Percentiles rank a stretch among this genome's conserved stretches.
Conservation (phyloP, 306 rosid genomes). For the Medicago truncatula region DNA sequence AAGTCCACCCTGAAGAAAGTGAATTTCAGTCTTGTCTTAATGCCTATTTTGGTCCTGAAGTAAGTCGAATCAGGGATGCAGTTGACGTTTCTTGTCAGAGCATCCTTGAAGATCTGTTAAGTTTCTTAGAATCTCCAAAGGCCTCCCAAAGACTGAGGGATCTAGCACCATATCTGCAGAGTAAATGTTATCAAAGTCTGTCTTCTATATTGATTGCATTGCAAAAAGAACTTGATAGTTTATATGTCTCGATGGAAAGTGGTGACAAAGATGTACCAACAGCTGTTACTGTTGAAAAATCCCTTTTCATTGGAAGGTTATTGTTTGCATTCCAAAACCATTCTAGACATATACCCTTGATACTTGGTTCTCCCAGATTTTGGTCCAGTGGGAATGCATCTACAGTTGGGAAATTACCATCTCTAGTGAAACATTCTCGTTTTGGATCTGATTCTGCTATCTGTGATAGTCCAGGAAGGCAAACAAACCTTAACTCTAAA, state of each 20-base stretch:
- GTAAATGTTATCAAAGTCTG: conserved; percentile 73
- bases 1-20: conserved; percentile 65
- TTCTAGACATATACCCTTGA: conserved; percentile 81
- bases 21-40: conserved; percentile 73
- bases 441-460: conserved; percentile 62
- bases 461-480: conserved; percentile 63
- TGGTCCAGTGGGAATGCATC: conserved; percentile 72
- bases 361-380: conserved; percentile 89
- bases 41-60: conserved; percentile 87
- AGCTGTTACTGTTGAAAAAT: conserved; percentile 66
- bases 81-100: conserved; percentile 78
- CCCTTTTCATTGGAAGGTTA: conserved; percentile 91
- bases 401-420: conserved; percentile 63
- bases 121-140: conserved; percentile 94
- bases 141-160: conserved; percentile 80
- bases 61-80: conserved; percentile 78
- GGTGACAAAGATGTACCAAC: conserved; percentile 54
- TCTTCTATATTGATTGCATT: conserved; percentile 69
- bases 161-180: conserved; percentile 77
- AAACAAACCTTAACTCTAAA: conserved; percentile 48
- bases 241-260: conserved; percentile 59
- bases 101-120: conserved; percentile 77
- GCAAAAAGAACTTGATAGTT: conserved; percentile 64
- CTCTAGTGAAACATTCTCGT: conserved; percentile 67
- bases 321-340: conserved; percentile 90